These are phyloP conservation scores for Cerrena zonata DNA, from an alignment of 1,284 basidiomycete species.

Conservation along the genomic window DNA sequence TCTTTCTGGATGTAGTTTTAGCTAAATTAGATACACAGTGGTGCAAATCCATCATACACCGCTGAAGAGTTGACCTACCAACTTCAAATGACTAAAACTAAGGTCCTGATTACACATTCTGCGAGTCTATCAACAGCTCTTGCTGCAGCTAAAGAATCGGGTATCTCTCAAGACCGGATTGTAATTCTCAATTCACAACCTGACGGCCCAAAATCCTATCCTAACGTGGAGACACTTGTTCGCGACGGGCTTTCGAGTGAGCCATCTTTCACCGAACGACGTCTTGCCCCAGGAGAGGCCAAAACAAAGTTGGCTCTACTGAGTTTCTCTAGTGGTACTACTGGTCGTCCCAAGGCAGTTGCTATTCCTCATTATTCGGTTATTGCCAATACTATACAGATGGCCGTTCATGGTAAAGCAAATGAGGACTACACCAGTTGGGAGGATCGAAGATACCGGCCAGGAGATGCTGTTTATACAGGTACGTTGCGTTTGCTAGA, in stretches of 20 bases:
- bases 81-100: constrained; percentile 48
- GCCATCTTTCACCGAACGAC: constrained; percentile 42
- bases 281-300: constrained; percentile 56
- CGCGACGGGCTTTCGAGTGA: constrained; percentile 42
- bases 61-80: constrained; percentile 63
- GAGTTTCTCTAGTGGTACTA: constrained; percentile 78
- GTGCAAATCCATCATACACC: constrained; percentile 67
- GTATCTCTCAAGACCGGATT: constrained; percentile 50
- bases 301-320: constrained; percentile 68
- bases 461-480: constrained; percentile 51
- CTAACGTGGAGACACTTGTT: constrained; percentile 51
- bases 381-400: constrained; percentile 64
- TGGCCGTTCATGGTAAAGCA: constrained; percentile 44
- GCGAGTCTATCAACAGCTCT: constrained; percentile 45
- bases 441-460: constrained; percentile 35
- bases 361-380: constrained; percentile 61
- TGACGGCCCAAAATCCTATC: constrained; percentile 6
- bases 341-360: constrained; percentile 78
- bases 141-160: constrained; percentile 44
- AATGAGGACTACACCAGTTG: constrained; percentile 31
- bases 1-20: no score
- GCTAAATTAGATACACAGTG: constrained; percentile 20
- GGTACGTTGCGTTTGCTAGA: constrained; percentile 30
- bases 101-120: constrained; percentile 56
- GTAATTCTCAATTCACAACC: constrained; percentile 42